Evolutionary conservation across 768 basidiomycete genomes (phyloP).

Genomic region (Tylopilus balloui): DNA sequence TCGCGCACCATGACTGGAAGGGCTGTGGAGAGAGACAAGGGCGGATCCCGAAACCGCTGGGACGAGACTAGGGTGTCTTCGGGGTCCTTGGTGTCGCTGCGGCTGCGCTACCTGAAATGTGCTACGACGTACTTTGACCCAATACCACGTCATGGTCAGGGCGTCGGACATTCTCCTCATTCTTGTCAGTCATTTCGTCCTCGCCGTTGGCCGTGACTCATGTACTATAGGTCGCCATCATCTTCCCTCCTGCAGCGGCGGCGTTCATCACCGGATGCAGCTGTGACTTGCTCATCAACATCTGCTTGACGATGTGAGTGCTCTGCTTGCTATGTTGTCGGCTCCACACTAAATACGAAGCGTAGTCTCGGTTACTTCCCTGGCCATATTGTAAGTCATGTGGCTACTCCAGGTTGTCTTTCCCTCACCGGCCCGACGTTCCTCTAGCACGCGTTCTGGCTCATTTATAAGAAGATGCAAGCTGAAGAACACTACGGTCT

Average conservation of each 20-base stretch:
- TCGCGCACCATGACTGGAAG: conserved; percentile 21
- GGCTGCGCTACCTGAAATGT: conserved; percentile 11
- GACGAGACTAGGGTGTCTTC: background rate
- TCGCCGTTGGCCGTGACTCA: background rate
- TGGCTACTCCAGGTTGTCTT: no score
- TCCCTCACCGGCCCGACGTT: background rate
- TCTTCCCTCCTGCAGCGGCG: conserved; percentile 80
- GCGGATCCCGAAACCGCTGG: conserved; percentile 14
- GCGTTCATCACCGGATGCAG: conserved; percentile 77
- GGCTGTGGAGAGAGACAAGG: background rate
- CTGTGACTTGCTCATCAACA: conserved; percentile 84
- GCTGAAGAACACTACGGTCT: conserved; percentile 78
- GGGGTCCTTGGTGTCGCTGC: conserved; percentile 20
- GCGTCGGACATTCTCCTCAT: conserved; percentile 77
- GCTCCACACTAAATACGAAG: conserved; percentile 1
- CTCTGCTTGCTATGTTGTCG: background rate
- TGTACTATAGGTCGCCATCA: conserved; percentile 58
- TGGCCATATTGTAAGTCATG: conserved; percentile 45
- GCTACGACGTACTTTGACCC: background rate
- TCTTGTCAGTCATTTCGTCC: conserved; percentile 43
- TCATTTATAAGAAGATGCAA: conserved; percentile 87
- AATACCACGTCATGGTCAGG: conserved; percentile 37
- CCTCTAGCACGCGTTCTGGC: conserved; percentile 74
- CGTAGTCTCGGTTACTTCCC: conserved; percentile 73
- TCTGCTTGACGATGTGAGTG: conserved; percentile 68